Evolutionary conservation across 1,139 yeast species (phyloP), one percentile per base, ranked within the genome.

Genomic region (Lodderomyces elongisporus): DNA sequence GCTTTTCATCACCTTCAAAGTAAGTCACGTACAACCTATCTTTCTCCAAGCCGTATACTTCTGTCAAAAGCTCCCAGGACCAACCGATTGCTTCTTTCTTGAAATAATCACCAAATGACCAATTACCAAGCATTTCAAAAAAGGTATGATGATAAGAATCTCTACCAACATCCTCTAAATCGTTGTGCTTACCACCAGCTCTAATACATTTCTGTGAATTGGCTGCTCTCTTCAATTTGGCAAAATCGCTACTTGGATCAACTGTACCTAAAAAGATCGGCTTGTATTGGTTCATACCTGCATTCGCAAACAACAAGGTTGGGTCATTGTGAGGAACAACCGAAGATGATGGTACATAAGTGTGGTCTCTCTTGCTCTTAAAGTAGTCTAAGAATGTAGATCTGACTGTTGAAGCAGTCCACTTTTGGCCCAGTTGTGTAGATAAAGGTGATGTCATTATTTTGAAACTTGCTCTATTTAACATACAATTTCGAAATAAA

Each of bases 111-210:
- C 99, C 99, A 60, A 91, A 91, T 5, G 98, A 91, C 99, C 99
- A 91, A 70, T 91, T 91, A 48, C 99, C 99, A 65, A 91, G 76
- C 99, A 91, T 91, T 66, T 91, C 99, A 49, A 91, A 91, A 55
- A 93, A 91, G 9, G 99, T 91, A 60, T 91, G 99, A 60, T 91
- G 99, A 56, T 91, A 91, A 37, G 95, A 85, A 60, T 91, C 99
- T 56, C 85, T 79, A 43, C 99, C 99, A 31, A 91, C 99, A 60
- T 91, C 99, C 57, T 91, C 99, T 54, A 91, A 76, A 66, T 91
- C 99, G 55, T 91, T 91, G 62, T 91, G 99, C 62, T 91, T 91
- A 58, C 99, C 99, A 60, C 99, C 99, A 27, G 99, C 99, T 66
- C 99, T 81, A 51, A 91, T 89, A 75, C 97, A 91, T 64, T 91